A percentile compares a stretch with the other conserved stretches of the same genome.
Evolutionary conservation across 2,329 filamentous ascomycete species (phyloP).

Genomic region (Ophiostoma sp.): DNA sequence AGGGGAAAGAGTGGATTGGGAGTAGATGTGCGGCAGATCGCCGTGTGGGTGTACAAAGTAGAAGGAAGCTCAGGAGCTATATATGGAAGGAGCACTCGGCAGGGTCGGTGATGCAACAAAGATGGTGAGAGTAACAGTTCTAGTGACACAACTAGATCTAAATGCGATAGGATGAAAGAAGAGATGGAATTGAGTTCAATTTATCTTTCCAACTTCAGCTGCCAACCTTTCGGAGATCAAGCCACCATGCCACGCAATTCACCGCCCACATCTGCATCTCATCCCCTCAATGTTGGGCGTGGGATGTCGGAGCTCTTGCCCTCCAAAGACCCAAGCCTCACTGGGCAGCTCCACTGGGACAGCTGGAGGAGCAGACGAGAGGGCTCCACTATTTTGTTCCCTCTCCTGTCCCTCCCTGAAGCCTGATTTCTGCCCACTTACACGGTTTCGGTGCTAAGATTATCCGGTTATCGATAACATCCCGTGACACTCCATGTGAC

Average conservation of each 20-base stretch:
- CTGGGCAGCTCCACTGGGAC: neutral
- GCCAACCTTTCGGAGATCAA: neutral
- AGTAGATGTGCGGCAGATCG: neutral
- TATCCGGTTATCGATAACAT: neutral
- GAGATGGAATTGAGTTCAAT: neutral
- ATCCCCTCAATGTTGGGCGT: neutral
- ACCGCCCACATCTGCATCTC: neutral
- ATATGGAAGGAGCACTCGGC: neutral
- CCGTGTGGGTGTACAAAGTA: neutral
- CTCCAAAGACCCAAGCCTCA: constrained; percentile 13
- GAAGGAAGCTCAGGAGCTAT: neutral
- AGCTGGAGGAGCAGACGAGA: neutral
- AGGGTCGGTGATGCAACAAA: neutral
- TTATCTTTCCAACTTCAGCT: neutral
- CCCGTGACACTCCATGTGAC: neutral
- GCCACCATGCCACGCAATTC: constrained; percentile 1
- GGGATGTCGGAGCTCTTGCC: constrained; percentile 2
- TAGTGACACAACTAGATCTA: neutral
- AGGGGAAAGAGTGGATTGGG: neutral
- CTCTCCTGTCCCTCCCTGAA: neutral
- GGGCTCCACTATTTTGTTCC: neutral
- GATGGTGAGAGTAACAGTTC: neutral
- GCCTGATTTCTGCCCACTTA: neutral
- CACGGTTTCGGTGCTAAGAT: neutral
- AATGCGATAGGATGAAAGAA: neutral